Evolutionary conservation across 2,329 filamentous ascomycete genomes (phyloP).

Genomic region (Ustulina deusta): DNA sequence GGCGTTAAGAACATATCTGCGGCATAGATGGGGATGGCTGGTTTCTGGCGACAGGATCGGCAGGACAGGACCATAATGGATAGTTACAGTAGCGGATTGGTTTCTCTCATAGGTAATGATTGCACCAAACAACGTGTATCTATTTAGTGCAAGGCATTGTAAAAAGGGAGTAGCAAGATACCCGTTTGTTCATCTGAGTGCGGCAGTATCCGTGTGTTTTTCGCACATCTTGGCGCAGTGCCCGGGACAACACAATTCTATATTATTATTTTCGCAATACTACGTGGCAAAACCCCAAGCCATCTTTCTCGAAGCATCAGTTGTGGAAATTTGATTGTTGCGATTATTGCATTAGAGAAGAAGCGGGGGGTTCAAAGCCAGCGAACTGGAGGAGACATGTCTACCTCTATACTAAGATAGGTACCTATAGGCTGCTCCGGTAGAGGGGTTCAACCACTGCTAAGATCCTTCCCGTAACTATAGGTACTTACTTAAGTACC

Average conservation of each 20-base stretch:
- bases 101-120: background rate
- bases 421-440: no score
- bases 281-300: background rate
- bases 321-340: background rate
- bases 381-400: background rate
- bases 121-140: background rate
- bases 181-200: background rate
- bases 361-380: background rate
- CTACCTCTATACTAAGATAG: no score
- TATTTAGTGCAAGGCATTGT: background rate
- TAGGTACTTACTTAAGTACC: no score
- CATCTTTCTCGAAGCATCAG: background rate
- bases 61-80: conserved; percentile 6
- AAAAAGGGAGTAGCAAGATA: background rate
- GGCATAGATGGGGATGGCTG: conserved; percentile 17
- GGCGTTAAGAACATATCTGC: conserved; percentile 28
- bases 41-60: conserved; percentile 3
- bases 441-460: no score
- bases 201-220: background rate
- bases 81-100: conserved; percentile 15
- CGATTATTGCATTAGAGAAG: no score
- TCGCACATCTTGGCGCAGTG: background rate
- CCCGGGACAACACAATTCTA: background rate
- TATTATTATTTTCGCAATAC: background rate
- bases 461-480: no score